Percentiles rank a stretch among this genome's conserved stretches.
These are phyloP conservation scores for Lantana camara DNA, from an alignment of 257 asterid species.

Conservation along the genomic window DNA sequence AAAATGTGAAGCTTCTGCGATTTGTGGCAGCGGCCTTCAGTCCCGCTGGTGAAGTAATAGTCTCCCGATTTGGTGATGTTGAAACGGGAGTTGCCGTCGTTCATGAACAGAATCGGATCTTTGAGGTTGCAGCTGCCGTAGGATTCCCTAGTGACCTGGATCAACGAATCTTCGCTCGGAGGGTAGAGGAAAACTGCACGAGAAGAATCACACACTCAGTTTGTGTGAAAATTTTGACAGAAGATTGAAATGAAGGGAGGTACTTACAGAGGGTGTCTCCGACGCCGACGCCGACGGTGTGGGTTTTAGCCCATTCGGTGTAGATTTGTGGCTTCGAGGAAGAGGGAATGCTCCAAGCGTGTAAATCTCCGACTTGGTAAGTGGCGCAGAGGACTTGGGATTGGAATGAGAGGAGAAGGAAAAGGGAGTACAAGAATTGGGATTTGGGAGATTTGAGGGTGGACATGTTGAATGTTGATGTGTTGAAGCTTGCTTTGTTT, in stretches of 20 bases:
- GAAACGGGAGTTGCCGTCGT: conserved; percentile 81
- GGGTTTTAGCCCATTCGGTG: conserved; percentile 63
- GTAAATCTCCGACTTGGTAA: conserved; percentile 78
- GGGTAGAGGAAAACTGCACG: conserved; percentile 92
- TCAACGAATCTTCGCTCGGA: conserved; percentile 90
- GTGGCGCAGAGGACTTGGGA: conserved; percentile 40
- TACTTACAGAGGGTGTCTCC: conserved; percentile 91
- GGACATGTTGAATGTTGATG: conserved; percentile 50
- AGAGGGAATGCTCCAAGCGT: conserved; percentile 72
- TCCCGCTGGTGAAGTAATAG: conserved; percentile 82
- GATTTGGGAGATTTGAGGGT: conserved; percentile 19
- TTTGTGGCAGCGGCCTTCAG: conserved; percentile 61
- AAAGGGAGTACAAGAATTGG: conserved; percentile 37
- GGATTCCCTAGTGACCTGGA: conserved; percentile 63
- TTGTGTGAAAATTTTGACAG: not conserved
- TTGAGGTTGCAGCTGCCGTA: conserved; percentile 68
- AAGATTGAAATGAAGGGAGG: not conserved
- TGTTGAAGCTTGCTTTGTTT: not conserved
- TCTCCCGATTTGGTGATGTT: conserved; percentile 62
- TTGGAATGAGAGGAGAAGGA: conserved; percentile 41
- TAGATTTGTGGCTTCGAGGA: conserved; percentile 62
- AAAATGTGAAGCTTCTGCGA: conserved; percentile 68
- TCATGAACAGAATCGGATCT: conserved; percentile 75
- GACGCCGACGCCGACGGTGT: conserved; percentile 47
- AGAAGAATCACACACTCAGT: not conserved